Evolutionary conservation across 2,329 filamentous ascomycete species (phyloP), one percentile per base, ranked within the genome.

Genomic region (Fusarium algeriense): DNA sequence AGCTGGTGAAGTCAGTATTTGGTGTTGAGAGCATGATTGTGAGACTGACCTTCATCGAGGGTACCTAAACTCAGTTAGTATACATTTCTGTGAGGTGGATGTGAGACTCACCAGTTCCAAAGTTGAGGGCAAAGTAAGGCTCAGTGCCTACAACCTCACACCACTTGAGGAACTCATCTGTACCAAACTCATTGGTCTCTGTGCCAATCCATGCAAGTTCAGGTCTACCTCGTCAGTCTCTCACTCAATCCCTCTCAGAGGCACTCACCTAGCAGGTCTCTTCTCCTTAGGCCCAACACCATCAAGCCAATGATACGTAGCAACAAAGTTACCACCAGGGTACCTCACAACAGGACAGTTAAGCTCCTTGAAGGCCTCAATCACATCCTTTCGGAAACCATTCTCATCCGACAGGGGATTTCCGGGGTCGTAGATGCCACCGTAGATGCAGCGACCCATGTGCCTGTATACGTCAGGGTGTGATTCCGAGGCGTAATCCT

Each of bases 401-500:
- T 92, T 85, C 58, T 89, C 85, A 73, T 95, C 92, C 4, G 92
- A 90, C n/a, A 94, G 85, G 6, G 89, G 82, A 79, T 90, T 94
- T 37, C 86, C 87, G 2, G 92, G 93, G 74, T 95, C 93, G 81
- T 94, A 95, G 78, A 96, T 92, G 71, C 93, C 93, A 70, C 92
- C 92, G 79, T 96, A 95, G 77, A 96, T 94, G 84, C 93, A 96
- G 68, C 93, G 89, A 75, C 93, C 93, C 93, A 96, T 96, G 81
- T 96, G 93, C 75, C 92, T 93, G 55, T 14, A 30, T 4, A 13
- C 14, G 58, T 70, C 57, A 64, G 60, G 23, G 26, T n/a, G 5
- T 19, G 17, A 26, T 13, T 37, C 12, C 12, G 10, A 41, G n/a
- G 40, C 8, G 11, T 17, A 37, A 37, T 37, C 34, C 34, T 37